Base-by-base conservation (phyloP, 106 monocot genomes). In the Posidonia australis region DNA sequence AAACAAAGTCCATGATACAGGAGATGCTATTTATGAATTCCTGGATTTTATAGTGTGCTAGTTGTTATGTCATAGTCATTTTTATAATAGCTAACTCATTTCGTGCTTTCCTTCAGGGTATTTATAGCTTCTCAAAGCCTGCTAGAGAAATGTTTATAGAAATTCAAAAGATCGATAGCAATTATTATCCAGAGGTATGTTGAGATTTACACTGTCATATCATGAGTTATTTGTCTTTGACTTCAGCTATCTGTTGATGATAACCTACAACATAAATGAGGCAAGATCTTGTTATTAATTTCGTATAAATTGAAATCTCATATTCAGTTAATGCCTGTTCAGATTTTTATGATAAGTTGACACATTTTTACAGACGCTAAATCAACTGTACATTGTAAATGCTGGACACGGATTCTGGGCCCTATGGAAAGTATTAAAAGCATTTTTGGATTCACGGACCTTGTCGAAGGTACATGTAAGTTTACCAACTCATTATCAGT, bases 171-270 rank as follows among this genome's bases (percentile, higher is more conserved):
- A 83, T 87, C 7, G 80, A 87, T 45, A 80, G 80, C 74, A 80
- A 80, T 72, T 83, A 87, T 56, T 87, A 87, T 66, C 86, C 86
- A 24, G 86, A 87, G 79, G 86, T 83, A 63, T 46, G 65, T 57
- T 1, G 41, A 4, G n/a, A n/a, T n/a, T n/a, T n/a, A n/a, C n/a
- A n/a, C n/a, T n/a, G n/a, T n/a, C n/a, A n/a, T n/a, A n/a, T n/a
- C n/a, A n/a, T n/a, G n/a, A n/a, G n/a, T n/a, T n/a, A n/a, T n/a
- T n/a, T n/a, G n/a, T n/a, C n/a, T n/a, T n/a, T n/a, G n/a, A n/a
- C n/a, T n/a, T n/a, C n/a, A n/a, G n/a, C n/a, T n/a, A n/a, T n/a
- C n/a, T n/a, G n/a, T n/a, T n/a, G n/a, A n/a, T n/a, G n/a, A n/a
- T n/a, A n/a, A n/a, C n/a, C n/a, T n/a, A n/a, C n/a, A n/a, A n/a